Evolutionary conservation across 345 rosid species (phyloP).

Genomic region (Populus nigra): DNA sequence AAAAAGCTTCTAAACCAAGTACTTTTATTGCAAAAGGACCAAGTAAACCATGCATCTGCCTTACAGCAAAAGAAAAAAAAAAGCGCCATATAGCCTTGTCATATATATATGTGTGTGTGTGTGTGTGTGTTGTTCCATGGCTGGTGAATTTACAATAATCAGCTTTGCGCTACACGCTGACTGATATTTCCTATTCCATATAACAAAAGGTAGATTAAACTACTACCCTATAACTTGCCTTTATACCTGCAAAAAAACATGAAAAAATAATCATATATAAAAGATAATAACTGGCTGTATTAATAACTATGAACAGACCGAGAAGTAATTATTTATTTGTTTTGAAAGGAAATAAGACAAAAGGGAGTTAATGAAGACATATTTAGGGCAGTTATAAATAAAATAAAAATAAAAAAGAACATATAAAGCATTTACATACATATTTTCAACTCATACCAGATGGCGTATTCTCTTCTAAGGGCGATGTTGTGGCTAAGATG

Average conservation of each 20-base stretch:
- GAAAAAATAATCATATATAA: not conserved
- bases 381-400: no score
- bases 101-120: not conserved
- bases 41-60: not conserved
- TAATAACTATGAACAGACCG: no score
- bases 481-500: no score
- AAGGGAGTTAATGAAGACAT: no score
- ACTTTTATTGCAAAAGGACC: not conserved
- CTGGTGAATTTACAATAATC: constrained; percentile 25
- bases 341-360: no score
- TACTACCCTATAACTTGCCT: constrained; percentile 20
- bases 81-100: not conserved
- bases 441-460: no score
- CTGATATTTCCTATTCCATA: constrained; percentile 16
- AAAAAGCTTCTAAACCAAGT: not conserved
- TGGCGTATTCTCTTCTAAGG: no score
- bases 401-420: no score
- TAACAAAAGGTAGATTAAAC: constrained; percentile 22
- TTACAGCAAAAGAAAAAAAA: constrained; percentile 15
- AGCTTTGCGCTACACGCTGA: constrained; percentile 15
- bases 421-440: no score
- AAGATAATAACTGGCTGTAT: not conserved
- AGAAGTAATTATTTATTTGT: no score
- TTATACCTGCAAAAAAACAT: constrained; percentile 32
- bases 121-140: constrained; percentile 6